Conservation (phyloP, 371 early-diverging fungal species). For the Zychaea mexicana region DNA sequence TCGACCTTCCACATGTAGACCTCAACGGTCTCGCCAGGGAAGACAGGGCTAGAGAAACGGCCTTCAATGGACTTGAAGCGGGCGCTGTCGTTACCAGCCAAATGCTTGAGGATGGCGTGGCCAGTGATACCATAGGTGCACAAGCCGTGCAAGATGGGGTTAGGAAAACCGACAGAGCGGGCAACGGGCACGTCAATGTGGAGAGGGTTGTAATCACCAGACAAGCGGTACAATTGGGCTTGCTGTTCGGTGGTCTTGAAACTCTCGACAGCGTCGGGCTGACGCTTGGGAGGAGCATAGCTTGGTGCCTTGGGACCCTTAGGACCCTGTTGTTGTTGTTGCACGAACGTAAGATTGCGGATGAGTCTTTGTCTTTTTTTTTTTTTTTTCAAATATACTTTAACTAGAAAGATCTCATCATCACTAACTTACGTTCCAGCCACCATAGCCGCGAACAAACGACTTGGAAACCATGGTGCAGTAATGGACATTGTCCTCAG, state of each 20-base stretch:
- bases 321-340: slow-evolving; percentile 40
- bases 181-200: slow-evolving; percentile 70
- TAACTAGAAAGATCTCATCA: too few relatives aligned
- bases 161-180: slow-evolving; percentile 67
- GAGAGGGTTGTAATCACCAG: slow-evolving; percentile 75
- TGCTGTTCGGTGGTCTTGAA: slow-evolving; percentile 53
- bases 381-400: too few relatives aligned
- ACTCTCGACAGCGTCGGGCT: slow-evolving; percentile 61
- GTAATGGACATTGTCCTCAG: slow-evolving; percentile 51
- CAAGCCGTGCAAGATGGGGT: slow-evolving; percentile 75
- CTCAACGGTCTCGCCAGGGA: slow-evolving; percentile 71
- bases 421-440: slow-evolving; percentile 57
- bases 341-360: background rate
- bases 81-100: slow-evolving; percentile 55
- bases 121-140: slow-evolving; percentile 71
- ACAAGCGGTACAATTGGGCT: slow-evolving; percentile 72
- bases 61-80: slow-evolving; percentile 68
- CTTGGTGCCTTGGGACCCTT: slow-evolving; percentile 60
- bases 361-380: too few relatives aligned
- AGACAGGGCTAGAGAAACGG: slow-evolving; percentile 73
- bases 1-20: slow-evolving; percentile 75
- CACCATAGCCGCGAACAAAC: slow-evolving; percentile 65
- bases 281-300: slow-evolving; percentile 56
- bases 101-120: slow-evolving; percentile 58
- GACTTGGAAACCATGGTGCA: slow-evolving; percentile 54